Percentiles rank a stretch among this genome's conserved stretches.
Evolutionary conservation across 2,329 filamentous ascomycete genomes (phyloP).

Genomic region (Ambrosiella xylebori): DNA sequence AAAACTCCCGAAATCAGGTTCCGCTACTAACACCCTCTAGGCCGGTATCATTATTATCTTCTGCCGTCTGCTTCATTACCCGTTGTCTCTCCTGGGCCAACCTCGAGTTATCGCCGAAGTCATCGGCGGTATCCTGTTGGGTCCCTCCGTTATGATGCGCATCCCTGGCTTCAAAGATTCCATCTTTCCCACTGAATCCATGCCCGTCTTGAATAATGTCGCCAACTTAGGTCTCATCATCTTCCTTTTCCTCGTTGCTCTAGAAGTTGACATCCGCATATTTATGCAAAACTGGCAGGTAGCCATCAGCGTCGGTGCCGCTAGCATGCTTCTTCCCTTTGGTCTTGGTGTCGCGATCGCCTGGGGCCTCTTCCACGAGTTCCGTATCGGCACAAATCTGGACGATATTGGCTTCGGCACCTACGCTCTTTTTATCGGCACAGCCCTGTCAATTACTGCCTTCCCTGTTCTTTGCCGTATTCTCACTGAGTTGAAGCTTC

Average conservation of each 20-base stretch:
- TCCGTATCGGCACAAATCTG: conserved; percentile 29
- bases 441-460: conserved; percentile 81
- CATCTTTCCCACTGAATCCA: conserved; percentile 62
- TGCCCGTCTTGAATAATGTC: conserved; percentile 30
- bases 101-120: conserved; percentile 74
- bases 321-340: conserved; percentile 70
- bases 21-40: conserved; percentile 15
- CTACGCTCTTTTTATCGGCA: conserved; percentile 64
- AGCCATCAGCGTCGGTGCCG: conserved; percentile 58
- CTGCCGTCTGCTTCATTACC: conserved; percentile 46
- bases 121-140: conserved; percentile 67
- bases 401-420: conserved; percentile 31
- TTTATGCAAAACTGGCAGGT: conserved; percentile 66
- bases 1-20: not conserved
- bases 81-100: conserved; percentile 58
- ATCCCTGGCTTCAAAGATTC: conserved; percentile 60
- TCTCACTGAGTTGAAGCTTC: conserved; percentile 72
- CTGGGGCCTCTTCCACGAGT: conserved; percentile 63
- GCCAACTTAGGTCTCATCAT: conserved; percentile 72
- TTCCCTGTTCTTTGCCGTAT: conserved; percentile 90
- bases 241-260: conserved; percentile 73
- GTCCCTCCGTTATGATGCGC: conserved; percentile 73
- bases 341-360: conserved; percentile 65
- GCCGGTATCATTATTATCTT: conserved; percentile 31
- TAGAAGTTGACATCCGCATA: conserved; percentile 70